Conservation (phyloP, 2,329 filamentous ascomycete genomes). For the Talaromyces sp. region DNA sequence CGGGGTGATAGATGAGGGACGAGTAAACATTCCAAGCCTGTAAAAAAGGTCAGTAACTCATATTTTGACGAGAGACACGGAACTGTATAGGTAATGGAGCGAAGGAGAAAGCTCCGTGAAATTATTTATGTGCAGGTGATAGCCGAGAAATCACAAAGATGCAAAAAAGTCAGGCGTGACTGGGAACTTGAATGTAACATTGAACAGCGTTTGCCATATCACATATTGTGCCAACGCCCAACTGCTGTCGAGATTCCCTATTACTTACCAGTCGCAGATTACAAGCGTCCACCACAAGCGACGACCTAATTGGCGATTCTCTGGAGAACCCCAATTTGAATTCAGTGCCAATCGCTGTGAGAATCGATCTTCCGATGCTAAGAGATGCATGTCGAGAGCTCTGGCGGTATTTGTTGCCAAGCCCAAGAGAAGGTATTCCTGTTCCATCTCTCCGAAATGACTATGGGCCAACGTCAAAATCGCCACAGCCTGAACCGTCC, state of each 20-base stretch:
- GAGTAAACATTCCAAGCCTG: constrained; percentile 6
- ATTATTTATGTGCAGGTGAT: too few species aligned
- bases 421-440: constrained; percentile 7
- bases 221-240: too few species aligned
- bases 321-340: not conserved
- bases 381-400: constrained; percentile 8
- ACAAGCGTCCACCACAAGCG: constrained; percentile 15
- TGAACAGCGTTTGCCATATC: too few species aligned
- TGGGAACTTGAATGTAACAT: too few species aligned
- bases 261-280: constrained; percentile 10
- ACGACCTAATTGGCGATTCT: constrained; percentile 8
- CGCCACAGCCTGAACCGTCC: not conserved
- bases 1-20: constrained; percentile 3
- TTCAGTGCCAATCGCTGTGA: constrained; percentile 3
- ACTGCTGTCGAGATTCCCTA: not conserved
- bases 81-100: too few species aligned
- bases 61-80: too few species aligned
- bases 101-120: too few species aligned
- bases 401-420: constrained; percentile 10
- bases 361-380: constrained; percentile 4
- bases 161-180: too few species aligned
- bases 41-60: too few species aligned
- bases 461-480: not conserved
- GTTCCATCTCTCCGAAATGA: constrained; percentile 13
- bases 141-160: too few species aligned